These are phyloP conservation scores for Pestalotiopsis sp. DNA, from an alignment of 2,329 filamentous ascomycete genomes.

Conservation along the genomic window DNA sequence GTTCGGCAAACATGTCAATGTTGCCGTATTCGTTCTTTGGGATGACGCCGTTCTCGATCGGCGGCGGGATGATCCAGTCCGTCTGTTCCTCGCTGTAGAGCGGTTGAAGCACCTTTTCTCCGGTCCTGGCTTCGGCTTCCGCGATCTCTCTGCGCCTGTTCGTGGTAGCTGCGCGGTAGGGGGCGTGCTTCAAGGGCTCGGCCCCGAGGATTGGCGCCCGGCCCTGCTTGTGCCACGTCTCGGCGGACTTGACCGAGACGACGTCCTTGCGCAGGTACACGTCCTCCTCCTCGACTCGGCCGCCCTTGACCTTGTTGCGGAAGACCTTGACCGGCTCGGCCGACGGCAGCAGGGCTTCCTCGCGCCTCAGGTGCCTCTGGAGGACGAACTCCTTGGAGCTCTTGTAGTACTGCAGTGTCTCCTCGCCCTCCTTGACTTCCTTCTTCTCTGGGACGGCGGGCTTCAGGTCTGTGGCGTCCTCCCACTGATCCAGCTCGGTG, in stretches of 20 bases:
- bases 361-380: slow-evolving; percentile 83
- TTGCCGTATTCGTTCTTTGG: slow-evolving; percentile 96
- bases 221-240: slow-evolving; percentile 98
- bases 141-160: slow-evolving; percentile 88
- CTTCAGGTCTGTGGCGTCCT: slow-evolving; percentile 77
- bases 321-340: slow-evolving; percentile 76
- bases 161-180: slow-evolving; percentile 87
- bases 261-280: slow-evolving; percentile 82
- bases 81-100: slow-evolving; percentile 85
- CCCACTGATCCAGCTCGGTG: slow-evolving; percentile 75
- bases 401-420: slow-evolving; percentile 88
- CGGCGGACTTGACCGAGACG: slow-evolving; percentile 82
- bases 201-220: slow-evolving; percentile 72
- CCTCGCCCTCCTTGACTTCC: slow-evolving; percentile 71
- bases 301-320: slow-evolving; percentile 72
- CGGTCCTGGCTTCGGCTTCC: slow-evolving; percentile 77
- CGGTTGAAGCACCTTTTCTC: slow-evolving; percentile 83
- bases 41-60: slow-evolving; percentile 82
- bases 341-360: slow-evolving; percentile 78
- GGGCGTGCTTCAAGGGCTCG: slow-evolving; percentile 80
- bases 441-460: slow-evolving; percentile 74
- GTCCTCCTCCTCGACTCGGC: slow-evolving; percentile 73
- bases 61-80: slow-evolving; percentile 90
- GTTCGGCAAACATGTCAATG: slow-evolving; percentile 91
- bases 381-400: slow-evolving; percentile 83